Base-by-base conservation (phyloP, 441 rosid genomes). In the Erodium moschatum region DNA sequence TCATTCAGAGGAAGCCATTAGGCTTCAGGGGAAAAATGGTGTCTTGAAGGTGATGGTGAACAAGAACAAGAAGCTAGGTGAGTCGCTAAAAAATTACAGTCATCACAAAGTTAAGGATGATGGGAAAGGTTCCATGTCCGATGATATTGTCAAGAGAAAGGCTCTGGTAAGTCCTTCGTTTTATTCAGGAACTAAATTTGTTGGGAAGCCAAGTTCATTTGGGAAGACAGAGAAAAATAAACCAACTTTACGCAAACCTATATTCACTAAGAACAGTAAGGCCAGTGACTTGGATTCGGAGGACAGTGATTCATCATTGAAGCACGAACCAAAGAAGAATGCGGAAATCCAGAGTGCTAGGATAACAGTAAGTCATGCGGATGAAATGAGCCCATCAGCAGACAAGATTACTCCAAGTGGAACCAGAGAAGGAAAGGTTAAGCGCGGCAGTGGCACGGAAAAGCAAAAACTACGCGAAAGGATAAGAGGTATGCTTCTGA, bases 21-120 rank as follows among this genome's bases (percentile, higher is more conserved):
- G 96, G 83, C 84, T 94, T 77, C 97, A 91, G 85, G 99, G 99
- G 40, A 91, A 87, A 81, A 91, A 88, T 78, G 96, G 98, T 70
- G 97, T 90, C 73, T 74, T 93, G 69, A 93, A 93, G 84, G 91
- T 93, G 73, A 86, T 89, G 90, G 88, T 91, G 69, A 93, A 86
- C 79, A 89, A 87, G 81, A 88, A 81, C 69, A 90, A 78, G 72
- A 87, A 79, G 80, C 65, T 71, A 50, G 81, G 80, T 21, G 87
- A 80, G 67, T 72, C 85, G 76, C 74, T 83, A 72, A 81, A 77
- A 60, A 77, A 18, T 68, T 72, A 58, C 70, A 81, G 81, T 80
- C 67, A 40, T 54, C 71, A 73, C 75, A 84, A 86, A 69, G 70
- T 70, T 69, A 81, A 76, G 66, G 81, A 70, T 72, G 78, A 64